Percentiles rank a stretch among this genome's conserved stretches.
These are phyloP conservation scores for Apostasia ramifera DNA, from an alignment of 106 monocot species.

Conservation along the genomic window DNA sequence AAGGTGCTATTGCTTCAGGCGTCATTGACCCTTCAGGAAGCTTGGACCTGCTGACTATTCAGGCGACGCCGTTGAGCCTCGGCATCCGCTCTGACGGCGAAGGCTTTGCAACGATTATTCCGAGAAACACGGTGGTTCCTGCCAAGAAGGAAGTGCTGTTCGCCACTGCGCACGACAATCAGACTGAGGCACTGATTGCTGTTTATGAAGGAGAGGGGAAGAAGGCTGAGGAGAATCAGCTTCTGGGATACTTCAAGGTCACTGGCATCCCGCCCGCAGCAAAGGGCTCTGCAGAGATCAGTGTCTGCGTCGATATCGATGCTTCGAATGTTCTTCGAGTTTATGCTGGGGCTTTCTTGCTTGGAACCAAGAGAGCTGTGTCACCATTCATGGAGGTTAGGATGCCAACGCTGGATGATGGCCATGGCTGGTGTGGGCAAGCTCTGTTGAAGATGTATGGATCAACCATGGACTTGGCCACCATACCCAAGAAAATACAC, in stretches of 20 bases:
- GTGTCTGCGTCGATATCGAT: conserved; percentile 72
- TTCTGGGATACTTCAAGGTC: conserved; percentile 72
- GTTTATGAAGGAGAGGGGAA: conserved; percentile 76
- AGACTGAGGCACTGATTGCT: conserved; percentile 57
- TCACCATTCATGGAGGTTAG: conserved; percentile 55
- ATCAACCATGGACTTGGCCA: conserved; percentile 30
- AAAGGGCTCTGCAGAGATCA: conserved; percentile 55
- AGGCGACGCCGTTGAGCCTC: conserved; percentile 48
- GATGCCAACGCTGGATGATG: conserved; percentile 68
- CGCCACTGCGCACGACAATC: conserved; percentile 55
- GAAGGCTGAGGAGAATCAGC: conserved; percentile 40
- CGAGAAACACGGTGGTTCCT: conserved; percentile 58
- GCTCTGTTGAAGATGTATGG: conserved; percentile 52
- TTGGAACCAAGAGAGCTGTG: conserved; percentile 5
- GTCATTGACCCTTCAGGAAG: conserved; percentile 39
- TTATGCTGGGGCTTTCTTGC: conserved; percentile 33
- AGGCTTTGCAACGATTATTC: conserved; percentile 31
- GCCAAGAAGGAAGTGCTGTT: conserved; percentile 61
- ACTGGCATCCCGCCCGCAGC: conserved; percentile 49
- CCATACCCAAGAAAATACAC: conserved; percentile 26
- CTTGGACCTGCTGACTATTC: conserved; percentile 69
- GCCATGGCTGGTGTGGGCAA: conserved; percentile 58
- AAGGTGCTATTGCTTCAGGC: conserved; percentile 72
- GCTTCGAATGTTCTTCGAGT: conserved; percentile 57
- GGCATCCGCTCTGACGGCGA: conserved; percentile 52